Percentiles rank a stretch among this genome's conserved stretches.
These are phyloP conservation scores for Backusella mclennaniae DNA, from an alignment of 192 early-diverging fungal species.

Conservation along the genomic window DNA sequence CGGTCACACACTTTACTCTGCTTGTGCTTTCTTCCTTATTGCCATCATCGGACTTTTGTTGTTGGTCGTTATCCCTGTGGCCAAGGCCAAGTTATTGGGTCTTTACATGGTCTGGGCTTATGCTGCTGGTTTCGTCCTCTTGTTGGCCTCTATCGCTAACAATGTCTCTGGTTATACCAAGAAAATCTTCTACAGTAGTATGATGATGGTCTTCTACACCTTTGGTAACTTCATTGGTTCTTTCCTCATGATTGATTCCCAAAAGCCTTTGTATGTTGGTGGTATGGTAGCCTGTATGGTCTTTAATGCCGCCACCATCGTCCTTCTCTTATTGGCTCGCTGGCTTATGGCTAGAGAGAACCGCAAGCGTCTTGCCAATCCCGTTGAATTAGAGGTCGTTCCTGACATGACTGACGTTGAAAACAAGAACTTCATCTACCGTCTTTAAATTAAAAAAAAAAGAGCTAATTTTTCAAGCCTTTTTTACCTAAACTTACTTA, in stretches of 20 bases:
- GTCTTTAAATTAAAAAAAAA: neutral
- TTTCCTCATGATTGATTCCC: constrained; percentile 16
- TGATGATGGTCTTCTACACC: constrained; percentile 20
- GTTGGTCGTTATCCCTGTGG: constrained; percentile 12
- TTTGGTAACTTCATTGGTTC: constrained; percentile 24
- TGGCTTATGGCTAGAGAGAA: constrained; percentile 18
- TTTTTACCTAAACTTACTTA: neutral
- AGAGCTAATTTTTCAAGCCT: neutral
- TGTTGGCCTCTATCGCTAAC: constrained; percentile 8
- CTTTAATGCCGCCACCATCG: constrained; percentile 8
- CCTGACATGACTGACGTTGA: constrained; percentile 19
- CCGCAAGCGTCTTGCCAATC: constrained; percentile 8
- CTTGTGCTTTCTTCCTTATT: neutral
- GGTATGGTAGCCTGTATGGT: constrained; percentile 19
- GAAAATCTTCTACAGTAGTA: constrained; percentile 19
- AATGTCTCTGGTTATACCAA: constrained; percentile 33
- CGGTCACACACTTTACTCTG: constrained; percentile 19
- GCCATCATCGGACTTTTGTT: constrained; percentile 21
- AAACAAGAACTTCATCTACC: constrained; percentile 14
- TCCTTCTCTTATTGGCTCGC: constrained; percentile 12
- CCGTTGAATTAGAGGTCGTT: neutral
- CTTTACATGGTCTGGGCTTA: constrained; percentile 16
- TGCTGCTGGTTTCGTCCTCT: constrained; percentile 16
- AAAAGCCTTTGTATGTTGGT: constrained; percentile 18
- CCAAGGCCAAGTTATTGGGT: constrained; percentile 13